Base-by-base conservation (phyloP, 768 basidiomycete species). In the Pulveroboletus ravenelii region DNA sequence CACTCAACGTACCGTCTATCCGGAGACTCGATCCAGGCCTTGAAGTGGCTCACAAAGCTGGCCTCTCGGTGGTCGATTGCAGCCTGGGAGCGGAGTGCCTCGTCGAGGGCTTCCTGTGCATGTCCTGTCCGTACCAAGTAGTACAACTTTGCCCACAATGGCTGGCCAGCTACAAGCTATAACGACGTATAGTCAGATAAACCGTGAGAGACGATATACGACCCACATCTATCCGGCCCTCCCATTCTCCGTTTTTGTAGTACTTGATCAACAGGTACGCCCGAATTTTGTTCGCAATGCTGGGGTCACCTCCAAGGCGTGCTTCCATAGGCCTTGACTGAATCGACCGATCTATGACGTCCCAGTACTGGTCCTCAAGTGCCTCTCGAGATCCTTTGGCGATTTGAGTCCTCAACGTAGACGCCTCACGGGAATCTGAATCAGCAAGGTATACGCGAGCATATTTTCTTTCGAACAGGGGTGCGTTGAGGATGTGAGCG, bases 61-160 rank as follows among this genome's bases (percentile, higher is more conserved):
- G 81, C 77, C 69, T 97, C 95, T 3, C 86, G 79, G 59, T 83
- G 81, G 54, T 85, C 84, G 55, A 86, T 82, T 3, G 81, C 83
- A 41, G 80, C 73, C 57, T 90, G 86, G 62, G 80, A 82, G 25
- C 79, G 77, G 13, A 81, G 53, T 0, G 90, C 85, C 53, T 94
- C 86, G 6, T 80, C 78, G 25, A 95, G 72, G 0, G 94, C 93
- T 53, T 97, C 94, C 35, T 80, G 74, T 6, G 75, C 64, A 64
- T 93, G 85, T 0, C 95, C 95, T 1, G 87, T 87, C 23, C 95
- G 83, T 10, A 99, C 76, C 14, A 99, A 79, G 71, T 87, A 94
- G 70, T 90, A 97, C n/a, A 94, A 64, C 50, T 90, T 85, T 10
- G 94, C 95, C 93, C 93, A 99, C 12, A 98, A 58, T 1, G 93